Conservation (phyloP, 1,284 basidiomycete species). For the Malassezia pachydermatis region DNA sequence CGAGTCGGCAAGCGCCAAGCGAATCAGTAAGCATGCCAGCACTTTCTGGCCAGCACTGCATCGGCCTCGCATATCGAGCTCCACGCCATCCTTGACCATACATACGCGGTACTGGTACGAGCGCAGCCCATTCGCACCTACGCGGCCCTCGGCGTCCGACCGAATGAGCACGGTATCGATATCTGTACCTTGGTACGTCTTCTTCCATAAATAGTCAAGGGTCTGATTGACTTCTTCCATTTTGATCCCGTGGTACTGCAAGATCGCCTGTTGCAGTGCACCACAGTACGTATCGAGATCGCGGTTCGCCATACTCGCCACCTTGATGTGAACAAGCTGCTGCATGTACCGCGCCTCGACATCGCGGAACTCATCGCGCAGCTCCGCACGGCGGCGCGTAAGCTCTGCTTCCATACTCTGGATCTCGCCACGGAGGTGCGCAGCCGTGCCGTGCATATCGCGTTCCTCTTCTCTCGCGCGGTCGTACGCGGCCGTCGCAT, state of each 20-base stretch:
- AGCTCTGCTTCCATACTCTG: constrained; percentile 31
- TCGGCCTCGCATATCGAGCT: constrained; percentile 98
- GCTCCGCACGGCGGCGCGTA: constrained; percentile 58
- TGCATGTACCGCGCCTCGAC: constrained; percentile 74
- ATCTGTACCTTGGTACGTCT: constrained; percentile 97
- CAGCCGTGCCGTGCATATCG: constrained; percentile 59
- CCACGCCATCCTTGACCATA: constrained; percentile 96
- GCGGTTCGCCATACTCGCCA: constrained; percentile 37
- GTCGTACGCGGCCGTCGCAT: constrained; percentile 72
- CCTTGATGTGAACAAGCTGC: constrained; percentile 85
- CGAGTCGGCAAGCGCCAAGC: constrained; percentile 91
- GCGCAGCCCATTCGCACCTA: constrained; percentile 45
- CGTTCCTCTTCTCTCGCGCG: constrained; percentile 62
- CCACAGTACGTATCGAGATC: constrained; percentile 88
- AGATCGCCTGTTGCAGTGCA: constrained; percentile 84
- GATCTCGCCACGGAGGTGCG: constrained; percentile 38
- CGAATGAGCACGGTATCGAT: constrained; percentile 95
- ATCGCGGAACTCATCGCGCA: constrained; percentile 72
- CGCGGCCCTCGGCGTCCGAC: constrained; percentile 71
- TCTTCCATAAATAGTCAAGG: constrained; percentile 70
- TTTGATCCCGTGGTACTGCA: constrained; percentile 96
- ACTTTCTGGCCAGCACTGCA: constrained; percentile 99
- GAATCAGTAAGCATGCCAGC: constrained; percentile 95
- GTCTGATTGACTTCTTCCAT: constrained; percentile 98
- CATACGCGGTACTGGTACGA: constrained; percentile 96